Evolutionary conservation across 495 filamentous ascomycete species (phyloP).

Genomic region (Immersiella caudata): DNA sequence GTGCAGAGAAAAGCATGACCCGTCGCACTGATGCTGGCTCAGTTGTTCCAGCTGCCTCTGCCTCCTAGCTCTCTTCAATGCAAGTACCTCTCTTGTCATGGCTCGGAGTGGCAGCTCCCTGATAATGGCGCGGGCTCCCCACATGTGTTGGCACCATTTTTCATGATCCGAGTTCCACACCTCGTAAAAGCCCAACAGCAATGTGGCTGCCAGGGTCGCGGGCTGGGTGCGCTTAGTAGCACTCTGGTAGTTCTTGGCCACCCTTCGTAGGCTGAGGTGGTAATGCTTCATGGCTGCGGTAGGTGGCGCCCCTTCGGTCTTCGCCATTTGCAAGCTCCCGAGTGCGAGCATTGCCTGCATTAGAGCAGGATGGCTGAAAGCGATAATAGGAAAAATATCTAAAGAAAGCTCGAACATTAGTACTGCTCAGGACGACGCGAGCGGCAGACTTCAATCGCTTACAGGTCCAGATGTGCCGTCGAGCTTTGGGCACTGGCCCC

Average conservation of each 20-base stretch:
- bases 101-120: constrained; percentile 77
- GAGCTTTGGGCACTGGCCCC: constrained; percentile 62
- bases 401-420: constrained; percentile 11
- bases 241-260: constrained; percentile 73
- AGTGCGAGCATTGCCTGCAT: constrained; percentile 92
- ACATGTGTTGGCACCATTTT: constrained; percentile 92
- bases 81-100: constrained; percentile 68
- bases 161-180: constrained; percentile 92
- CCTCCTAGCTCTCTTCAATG: constrained; percentile 50
- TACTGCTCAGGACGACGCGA: neutral
- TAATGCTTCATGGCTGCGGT: constrained; percentile 91
- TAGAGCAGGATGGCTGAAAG: constrained; percentile 79
- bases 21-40: constrained; percentile 28
- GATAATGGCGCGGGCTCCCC: constrained; percentile 80
- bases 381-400: constrained; percentile 81
- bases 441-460: constrained; percentile 24
- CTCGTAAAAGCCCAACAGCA: constrained; percentile 92
- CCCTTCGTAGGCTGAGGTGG: constrained; percentile 75
- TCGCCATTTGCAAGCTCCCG: constrained; percentile 85
- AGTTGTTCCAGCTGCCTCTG: constrained; percentile 34
- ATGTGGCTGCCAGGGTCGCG: constrained; percentile 81
- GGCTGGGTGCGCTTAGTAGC: constrained; percentile 71
- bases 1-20: constrained; percentile 25
- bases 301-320: constrained; percentile 68
- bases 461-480: constrained; percentile 82